Evolutionary conservation across 2,329 filamentous ascomycete genomes (phyloP), one percentile per base, ranked within the genome.

Genomic region (Talaromyces sp.): DNA sequence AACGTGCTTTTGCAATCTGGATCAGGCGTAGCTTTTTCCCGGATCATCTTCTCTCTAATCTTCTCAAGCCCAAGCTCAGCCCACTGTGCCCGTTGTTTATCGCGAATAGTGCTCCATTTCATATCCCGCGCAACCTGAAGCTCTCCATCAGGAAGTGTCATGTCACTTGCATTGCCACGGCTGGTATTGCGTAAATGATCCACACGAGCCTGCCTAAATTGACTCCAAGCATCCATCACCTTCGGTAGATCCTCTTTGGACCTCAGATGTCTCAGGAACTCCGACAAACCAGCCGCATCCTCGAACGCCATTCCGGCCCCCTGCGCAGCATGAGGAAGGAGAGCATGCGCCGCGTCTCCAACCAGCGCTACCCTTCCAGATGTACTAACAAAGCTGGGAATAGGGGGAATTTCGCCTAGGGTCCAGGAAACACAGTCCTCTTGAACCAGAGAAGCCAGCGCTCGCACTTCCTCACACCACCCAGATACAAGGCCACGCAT

Each of bases 331-430:
- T 85, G 82, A 38, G 86, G 88, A 0, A 86, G 78, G 68, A 90
- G 88, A 0, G 88, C 86, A 72, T 90, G 88, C 0, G 87, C 88
- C 0, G 88, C 86, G 70, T 90, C 88, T 0, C 88, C 88, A 1
- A 90, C 74, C 0, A 89, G 74, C 0, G 81, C 85, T 11, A 89
- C 67, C 38, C 65, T 54, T 54, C 51, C 51, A 54, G 51, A 54
- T 13, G 51, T 54, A 54, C 51, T 54, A 34, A 54, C 27, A 31
- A 54, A 54, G 51, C 51, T 54, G 17, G 51, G 51, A 19, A 54
- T 54, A 54, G 27, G 17, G 17, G 51, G 51, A 17, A 54, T 17
- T 54, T 54, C 51, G 27, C 51, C 51, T 19, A 54, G 15, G 17
- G 51, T 54, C 51, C 51, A 54, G 27, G 51, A 54, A 54, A 54